phyloP scores from a whole-genome alignment of 2,329 filamentous ascomycete species.

The Apiospora koreana region DNA sequence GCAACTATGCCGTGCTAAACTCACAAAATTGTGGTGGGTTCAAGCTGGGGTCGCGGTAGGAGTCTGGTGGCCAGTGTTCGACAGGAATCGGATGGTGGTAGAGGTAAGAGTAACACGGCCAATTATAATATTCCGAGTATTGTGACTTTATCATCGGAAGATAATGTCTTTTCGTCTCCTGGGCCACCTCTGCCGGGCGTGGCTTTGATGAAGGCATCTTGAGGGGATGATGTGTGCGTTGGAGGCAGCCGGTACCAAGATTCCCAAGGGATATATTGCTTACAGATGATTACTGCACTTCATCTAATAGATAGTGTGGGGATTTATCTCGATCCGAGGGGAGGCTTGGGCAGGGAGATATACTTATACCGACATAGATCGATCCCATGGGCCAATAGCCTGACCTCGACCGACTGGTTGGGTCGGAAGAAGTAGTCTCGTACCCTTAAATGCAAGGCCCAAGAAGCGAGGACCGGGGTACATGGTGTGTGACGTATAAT shows the following conservation, averaged over 20 bases:
- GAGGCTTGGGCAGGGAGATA: conserved; percentile 10
- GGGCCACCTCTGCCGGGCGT: conserved; percentile 69
- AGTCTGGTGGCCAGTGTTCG: conserved; percentile 39
- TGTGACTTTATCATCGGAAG: conserved; percentile 64
- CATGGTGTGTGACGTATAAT: conserved; percentile 12
- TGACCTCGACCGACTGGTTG: conserved; percentile 4
- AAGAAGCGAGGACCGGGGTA: conserved; percentile 9
- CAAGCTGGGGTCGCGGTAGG: conserved; percentile 33
- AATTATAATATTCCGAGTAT: conserved; percentile 48
- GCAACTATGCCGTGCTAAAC: conserved; percentile 16
- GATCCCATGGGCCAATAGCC: conserved; percentile 6
- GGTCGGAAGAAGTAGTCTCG: conserved; percentile 4
- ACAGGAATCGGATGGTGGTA: conserved; percentile 48
- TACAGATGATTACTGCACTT: neutral
- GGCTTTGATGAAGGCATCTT: conserved; percentile 59
- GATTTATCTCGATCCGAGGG: conserved; percentile 2
- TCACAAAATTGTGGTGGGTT: conserved; percentile 47
- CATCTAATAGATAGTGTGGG: neutral
- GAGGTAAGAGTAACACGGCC: conserved; percentile 60
- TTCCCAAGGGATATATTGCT: neutral
- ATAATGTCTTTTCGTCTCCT: conserved; percentile 70
- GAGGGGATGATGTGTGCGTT: conserved; percentile 10
- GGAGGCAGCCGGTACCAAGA: neutral
- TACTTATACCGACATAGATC: conserved; percentile 10
- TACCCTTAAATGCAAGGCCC: conserved; percentile 8